Conservation (phyloP, 202 grass and related monocot genomes). For the Digitaria exilis region DNA sequence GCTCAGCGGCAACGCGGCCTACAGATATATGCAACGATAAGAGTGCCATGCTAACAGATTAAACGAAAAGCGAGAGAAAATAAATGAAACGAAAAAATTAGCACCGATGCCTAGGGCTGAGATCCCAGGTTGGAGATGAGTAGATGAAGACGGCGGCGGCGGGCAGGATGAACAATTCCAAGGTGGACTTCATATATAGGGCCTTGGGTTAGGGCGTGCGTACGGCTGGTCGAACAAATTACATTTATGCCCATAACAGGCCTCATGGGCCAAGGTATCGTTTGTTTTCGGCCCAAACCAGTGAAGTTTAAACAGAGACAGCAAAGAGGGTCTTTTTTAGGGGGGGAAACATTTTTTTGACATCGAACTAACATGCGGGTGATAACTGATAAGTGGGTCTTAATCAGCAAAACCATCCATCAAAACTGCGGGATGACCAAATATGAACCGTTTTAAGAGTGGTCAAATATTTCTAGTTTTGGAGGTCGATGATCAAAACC, state of each 20-base stretch:
- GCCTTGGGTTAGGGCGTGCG: constrained; percentile 7
- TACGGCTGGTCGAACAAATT: neutral
- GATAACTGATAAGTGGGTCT: too few relatives aligned
- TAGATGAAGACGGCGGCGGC: neutral
- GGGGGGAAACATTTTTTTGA: too few relatives aligned
- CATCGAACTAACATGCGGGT: too few relatives aligned
- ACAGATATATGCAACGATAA: constrained; percentile 23
- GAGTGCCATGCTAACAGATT: constrained; percentile 37
- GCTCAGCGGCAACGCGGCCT: neutral
- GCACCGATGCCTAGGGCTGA: accelerated
- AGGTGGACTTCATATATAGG: constrained; percentile 10
- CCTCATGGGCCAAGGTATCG: neutral
- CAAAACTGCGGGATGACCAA: too few relatives aligned
- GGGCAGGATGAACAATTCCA: accelerated
- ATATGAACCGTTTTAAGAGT: too few relatives aligned
- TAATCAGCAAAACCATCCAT: too few relatives aligned
- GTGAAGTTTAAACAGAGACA: too few relatives aligned
- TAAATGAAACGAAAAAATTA: neutral
- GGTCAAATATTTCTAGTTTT: too few relatives aligned
- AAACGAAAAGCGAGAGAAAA: neutral
- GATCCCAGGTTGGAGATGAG: neutral
- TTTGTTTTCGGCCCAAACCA: neutral
- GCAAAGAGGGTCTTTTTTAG: too few relatives aligned
- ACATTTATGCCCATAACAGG: constrained; percentile 20
- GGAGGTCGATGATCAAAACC: too few relatives aligned